Conservation (phyloP, 768 basidiomycete species). For the Tulasnella sp. region DNA sequence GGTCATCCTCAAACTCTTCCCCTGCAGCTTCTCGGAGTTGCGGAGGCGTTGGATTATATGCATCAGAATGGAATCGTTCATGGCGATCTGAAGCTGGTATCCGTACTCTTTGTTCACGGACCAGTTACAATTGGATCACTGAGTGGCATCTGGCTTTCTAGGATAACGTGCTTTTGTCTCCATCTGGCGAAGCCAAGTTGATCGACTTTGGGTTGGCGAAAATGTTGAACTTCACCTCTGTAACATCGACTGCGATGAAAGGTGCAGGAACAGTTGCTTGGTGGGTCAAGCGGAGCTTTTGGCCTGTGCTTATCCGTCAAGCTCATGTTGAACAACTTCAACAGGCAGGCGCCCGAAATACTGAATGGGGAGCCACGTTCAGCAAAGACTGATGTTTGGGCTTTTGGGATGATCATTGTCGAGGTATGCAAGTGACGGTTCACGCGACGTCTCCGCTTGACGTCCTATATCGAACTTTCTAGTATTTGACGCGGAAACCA, state of each 20-base stretch:
- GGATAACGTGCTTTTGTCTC: conserved; percentile 12
- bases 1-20: background rate
- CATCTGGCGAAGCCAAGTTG: background rate
- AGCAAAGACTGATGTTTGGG: background rate
- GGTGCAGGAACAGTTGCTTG: background rate
- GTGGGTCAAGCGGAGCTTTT: background rate
- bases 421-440: background rate
- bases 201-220: conserved; percentile 12
- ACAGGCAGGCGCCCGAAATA: conserved; percentile 3
- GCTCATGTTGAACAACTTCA: background rate
- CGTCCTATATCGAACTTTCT: background rate
- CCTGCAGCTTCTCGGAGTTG: conserved; percentile 4
- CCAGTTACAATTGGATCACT: background rate
- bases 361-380: background rate
- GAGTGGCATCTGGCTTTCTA: background rate
- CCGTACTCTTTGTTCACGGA: background rate
- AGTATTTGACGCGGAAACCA: background rate
- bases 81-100: conserved; percentile 14
- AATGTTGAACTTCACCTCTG: background rate
- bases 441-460: background rate
- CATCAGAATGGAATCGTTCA: background rate
- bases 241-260: background rate
- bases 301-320: no score
- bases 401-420: conserved; percentile 7
- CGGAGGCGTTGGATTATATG: background rate